phyloP scores from a whole-genome alignment of 208 protist genomes.

The Leptomonas pyrrhocoris region DNA sequence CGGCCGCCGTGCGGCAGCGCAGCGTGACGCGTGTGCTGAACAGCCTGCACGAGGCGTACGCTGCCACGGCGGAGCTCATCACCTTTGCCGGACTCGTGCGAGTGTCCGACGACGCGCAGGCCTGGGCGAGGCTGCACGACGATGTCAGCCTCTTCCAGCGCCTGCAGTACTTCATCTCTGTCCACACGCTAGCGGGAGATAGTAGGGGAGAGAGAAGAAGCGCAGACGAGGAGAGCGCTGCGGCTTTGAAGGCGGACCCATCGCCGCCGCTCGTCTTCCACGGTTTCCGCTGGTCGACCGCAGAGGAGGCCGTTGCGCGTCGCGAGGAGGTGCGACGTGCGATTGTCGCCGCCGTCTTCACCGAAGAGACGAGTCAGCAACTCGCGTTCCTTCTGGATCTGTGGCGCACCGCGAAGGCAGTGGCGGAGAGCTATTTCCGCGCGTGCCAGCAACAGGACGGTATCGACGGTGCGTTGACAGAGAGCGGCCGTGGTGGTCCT shows the following conservation, averaged over 20 bases:
- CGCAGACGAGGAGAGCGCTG: background rate
- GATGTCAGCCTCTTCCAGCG: conserved; percentile 58
- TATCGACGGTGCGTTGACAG: conserved; percentile 2
- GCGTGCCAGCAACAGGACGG: conserved; percentile 30
- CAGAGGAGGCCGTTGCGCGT: conserved; percentile 46
- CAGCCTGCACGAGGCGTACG: conserved; percentile 60
- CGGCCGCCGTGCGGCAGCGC: conserved; percentile 46
- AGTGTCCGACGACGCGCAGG: conserved; percentile 35
- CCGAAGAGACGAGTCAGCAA: conserved; percentile 36
- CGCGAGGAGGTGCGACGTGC: conserved; percentile 48
- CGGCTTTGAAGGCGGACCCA: background rate
- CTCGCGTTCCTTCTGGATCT: conserved; percentile 55
- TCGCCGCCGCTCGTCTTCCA: conserved; percentile 22
- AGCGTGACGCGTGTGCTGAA: conserved; percentile 58
- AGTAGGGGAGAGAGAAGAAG: conserved; percentile 1
- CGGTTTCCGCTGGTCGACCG: conserved; percentile 46
- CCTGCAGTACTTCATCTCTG: conserved; percentile 54
- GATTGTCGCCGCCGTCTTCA: conserved; percentile 63
- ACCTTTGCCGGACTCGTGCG: conserved; percentile 55
- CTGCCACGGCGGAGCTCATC: conserved; percentile 57
- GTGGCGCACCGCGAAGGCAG: conserved; percentile 60
- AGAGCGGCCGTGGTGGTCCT: conserved; percentile 8
- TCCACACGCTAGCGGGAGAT: conserved; percentile 6
- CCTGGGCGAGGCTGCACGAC: conserved; percentile 47
- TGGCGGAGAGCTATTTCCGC: conserved; percentile 67